A percentile compares a stretch with the other conserved stretches of the same genome.
Evolutionary conservation across 805 yeast genomes (phyloP).

Genomic region (Sungouiozyma ichnusensis): DNA sequence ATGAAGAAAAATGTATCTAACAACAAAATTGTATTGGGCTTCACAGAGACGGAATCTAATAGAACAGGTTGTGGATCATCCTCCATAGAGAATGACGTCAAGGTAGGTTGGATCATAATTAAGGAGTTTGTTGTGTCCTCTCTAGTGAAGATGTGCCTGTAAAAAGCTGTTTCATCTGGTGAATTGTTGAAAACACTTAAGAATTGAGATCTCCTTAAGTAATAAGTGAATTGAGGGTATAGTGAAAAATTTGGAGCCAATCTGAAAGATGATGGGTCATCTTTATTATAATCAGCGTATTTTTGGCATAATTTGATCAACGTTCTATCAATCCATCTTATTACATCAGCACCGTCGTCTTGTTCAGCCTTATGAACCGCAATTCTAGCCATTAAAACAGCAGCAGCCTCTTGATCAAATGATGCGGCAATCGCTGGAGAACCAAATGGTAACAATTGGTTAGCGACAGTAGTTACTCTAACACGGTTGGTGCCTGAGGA

Average conservation of each 20-base stretch:
- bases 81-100: constrained; percentile 74
- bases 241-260: constrained; percentile 74
- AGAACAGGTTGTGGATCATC: constrained; percentile 86
- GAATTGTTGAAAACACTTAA: constrained; percentile 94
- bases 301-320: constrained; percentile 82
- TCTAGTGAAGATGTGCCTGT: constrained; percentile 81
- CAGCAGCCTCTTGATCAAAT: constrained; percentile 98
- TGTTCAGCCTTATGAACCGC: constrained; percentile 74
- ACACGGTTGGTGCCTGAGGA: constrained; percentile 83
- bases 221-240: constrained; percentile 93
- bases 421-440: constrained; percentile 45
- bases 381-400: constrained; percentile 83
- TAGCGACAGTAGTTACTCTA: constrained; percentile 78
- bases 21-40: constrained; percentile 76
- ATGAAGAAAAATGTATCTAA: constrained; percentile 96
- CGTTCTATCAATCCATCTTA: constrained; percentile 91
- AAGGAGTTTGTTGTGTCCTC: constrained; percentile 89
- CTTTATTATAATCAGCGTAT: constrained; percentile 87
- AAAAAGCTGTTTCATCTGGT: constrained; percentile 97
- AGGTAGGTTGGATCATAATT: constrained; percentile 96
- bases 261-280: constrained; percentile 72
- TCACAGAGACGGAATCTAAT: constrained; percentile 84
- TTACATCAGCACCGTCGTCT: constrained; percentile 86
- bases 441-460: constrained; percentile 43
- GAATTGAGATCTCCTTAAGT: constrained; percentile 91